A percentile compares a stretch with the other conserved stretches of the same genome.
Conservation (phyloP, 257 asterid species). For the Solanum lycopersicoides region DNA sequence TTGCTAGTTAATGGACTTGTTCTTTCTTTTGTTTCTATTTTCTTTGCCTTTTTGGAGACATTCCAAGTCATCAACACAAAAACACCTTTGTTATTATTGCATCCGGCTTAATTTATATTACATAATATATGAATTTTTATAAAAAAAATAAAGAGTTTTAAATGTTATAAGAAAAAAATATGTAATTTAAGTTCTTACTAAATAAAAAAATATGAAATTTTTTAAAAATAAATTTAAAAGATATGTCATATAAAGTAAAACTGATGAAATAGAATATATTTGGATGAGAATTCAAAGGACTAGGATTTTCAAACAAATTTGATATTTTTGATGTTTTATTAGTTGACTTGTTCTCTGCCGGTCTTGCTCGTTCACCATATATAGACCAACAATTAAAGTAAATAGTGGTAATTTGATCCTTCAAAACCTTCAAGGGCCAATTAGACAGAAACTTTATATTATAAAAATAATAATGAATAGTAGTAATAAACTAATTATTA, state of each 20-base stretch:
- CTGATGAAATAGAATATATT: not conserved
- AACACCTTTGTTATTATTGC: not conserved
- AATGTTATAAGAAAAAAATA: not conserved
- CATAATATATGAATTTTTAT: rapidly evolving
- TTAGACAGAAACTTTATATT: not conserved
- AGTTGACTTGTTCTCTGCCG: not conserved
- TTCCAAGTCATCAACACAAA: not conserved
- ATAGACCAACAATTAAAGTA: not conserved
- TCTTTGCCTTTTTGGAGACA: not conserved
- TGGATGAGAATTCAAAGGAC: not conserved
- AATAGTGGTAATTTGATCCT: not conserved
- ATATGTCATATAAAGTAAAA: not conserved
- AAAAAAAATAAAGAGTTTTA: not conserved
- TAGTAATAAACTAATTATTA: not conserved
- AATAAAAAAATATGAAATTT: not conserved
- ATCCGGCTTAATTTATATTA: not conserved
- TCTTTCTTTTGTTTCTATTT: not conserved
- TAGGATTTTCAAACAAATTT: not conserved
- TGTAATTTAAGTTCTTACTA: not conserved
- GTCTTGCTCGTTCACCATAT: not conserved
- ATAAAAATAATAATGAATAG: not conserved
- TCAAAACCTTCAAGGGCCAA: not conserved
- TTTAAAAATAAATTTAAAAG: not conserved
- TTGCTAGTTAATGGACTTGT: not conserved
- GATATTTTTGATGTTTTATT: not conserved